Conservation (phyloP, 805 yeast species). For the Barnettozyma sp. region DNA sequence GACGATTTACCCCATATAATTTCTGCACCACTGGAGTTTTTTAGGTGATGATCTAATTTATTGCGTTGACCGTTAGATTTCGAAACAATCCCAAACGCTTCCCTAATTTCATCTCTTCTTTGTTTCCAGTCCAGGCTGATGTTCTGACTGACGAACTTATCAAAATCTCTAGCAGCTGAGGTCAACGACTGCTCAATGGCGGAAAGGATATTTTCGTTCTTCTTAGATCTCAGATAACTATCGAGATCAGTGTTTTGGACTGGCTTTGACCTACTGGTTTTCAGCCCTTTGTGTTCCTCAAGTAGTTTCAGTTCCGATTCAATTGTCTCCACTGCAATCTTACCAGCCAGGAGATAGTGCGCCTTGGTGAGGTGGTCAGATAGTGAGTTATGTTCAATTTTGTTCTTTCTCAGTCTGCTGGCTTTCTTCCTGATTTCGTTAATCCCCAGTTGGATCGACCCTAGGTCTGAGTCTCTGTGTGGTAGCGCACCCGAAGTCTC, state of each 20-base stretch:
- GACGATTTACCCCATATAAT: constrained; percentile 28
- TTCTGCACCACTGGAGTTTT: constrained; percentile 6
- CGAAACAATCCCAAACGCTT: constrained; percentile 55
- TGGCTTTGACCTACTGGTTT: constrained; percentile 23
- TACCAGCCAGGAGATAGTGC: constrained; percentile 83
- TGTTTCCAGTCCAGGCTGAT: constrained; percentile 80
- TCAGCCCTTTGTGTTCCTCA: constrained; percentile 28
- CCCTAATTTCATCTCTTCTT: constrained; percentile 66
- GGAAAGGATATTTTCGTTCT: constrained; percentile 74
- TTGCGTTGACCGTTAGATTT: constrained; percentile 17
- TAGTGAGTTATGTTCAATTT: constrained; percentile 29
- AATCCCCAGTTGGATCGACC: constrained; percentile 73
- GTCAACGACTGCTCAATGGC: constrained; percentile 77
- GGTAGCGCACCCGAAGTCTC: constrained; percentile 78
- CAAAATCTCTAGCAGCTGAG: constrained; percentile 78
- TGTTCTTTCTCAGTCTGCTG: constrained; percentile 43
- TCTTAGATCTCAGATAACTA: constrained; percentile 55
- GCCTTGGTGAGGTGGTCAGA: constrained; percentile 52
- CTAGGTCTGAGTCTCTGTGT: constrained; percentile 54
- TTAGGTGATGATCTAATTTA: constrained; percentile 13
- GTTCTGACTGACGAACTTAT: constrained; percentile 62
- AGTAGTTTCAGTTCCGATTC: constrained; percentile 45
- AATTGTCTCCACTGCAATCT: constrained; percentile 83
- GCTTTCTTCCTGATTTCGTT: constrained; percentile 71
- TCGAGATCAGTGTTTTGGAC: constrained; percentile 42